Base-by-base conservation (phyloP, 371 early-diverging fungal species). In the Rhizopus delemar region DNA sequence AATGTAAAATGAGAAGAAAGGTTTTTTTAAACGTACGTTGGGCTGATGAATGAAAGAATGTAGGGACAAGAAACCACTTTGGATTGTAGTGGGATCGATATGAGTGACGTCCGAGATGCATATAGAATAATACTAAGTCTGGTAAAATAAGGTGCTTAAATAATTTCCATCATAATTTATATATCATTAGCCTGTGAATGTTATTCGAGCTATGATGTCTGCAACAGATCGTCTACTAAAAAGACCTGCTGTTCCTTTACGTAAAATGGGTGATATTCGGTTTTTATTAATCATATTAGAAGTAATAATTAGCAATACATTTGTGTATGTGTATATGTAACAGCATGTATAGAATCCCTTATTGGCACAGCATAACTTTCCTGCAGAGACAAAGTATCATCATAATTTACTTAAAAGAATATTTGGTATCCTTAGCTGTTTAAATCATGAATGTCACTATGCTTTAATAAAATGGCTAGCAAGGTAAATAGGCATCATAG, bases 231-330 rank as follows among this genome's bases (percentile, higher is more conserved):
- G 76, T 53, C 66, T 93, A 8, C 69, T 95, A 59, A 86, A 87
- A 63, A 81, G 94, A 29, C 94, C 94, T 15, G 86, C 90, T 38
- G 73, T 90, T 72, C 87, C 81, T 34, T 59, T 80, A 39, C 51
- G 59, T 16, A 51, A 62, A 28, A 72, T 79, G 38, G 73, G 77
- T 7, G 93, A 95, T 49, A 85, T 94, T 32, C 80, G 87, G 35
- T 93, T 92, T 56, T 73, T 94, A 22, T 69, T 95, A 53, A 89
- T 95, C 22, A 75, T 96, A 34, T 67, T 95, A 1, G 94, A 95
- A 82, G 91, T 91, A 69, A 46, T 2, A 22, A 53, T 35, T 8
- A 43, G 16, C 29, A 16, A 0, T 12, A 1, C 12, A 29, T 22
- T 13, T 28, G 16, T 22, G 29, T 56, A 35, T 16, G 15, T 9